phyloP scores from a whole-genome alignment of 2,329 filamentous ascomycete species.

The Exophiala phaeomuriformis region DNA sequence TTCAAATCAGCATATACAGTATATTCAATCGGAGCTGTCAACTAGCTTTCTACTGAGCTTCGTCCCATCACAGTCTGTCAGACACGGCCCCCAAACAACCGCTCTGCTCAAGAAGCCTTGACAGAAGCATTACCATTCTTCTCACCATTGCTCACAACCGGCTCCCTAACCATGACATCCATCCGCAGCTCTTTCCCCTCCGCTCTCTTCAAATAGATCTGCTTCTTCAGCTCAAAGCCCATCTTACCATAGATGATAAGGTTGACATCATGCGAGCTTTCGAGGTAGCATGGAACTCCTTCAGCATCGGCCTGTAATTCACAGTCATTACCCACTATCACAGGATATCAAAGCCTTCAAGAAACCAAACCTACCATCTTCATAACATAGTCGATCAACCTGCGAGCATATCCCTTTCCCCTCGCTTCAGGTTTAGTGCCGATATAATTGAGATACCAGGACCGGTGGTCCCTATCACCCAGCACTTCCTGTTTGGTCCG shows the following conservation, averaged over 20 bases:
- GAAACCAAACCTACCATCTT: constrained; percentile 43
- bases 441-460: constrained; percentile 78
- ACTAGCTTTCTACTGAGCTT: too few relatives aligned
- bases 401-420: constrained; percentile 64
- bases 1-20: too few relatives aligned
- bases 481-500: constrained; percentile 63
- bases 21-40: too few relatives aligned
- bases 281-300: constrained; percentile 64
- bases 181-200: constrained; percentile 47
- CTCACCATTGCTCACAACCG: constrained; percentile 29
- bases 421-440: constrained; percentile 65
- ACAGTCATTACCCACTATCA: not conserved
- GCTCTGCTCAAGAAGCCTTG: constrained; percentile 4
- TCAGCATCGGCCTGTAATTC: constrained; percentile 56
- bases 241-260: constrained; percentile 66
- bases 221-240: constrained; percentile 60
- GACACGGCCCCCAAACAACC: not conserved
- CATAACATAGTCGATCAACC: constrained; percentile 64
- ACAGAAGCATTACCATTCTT: not conserved
- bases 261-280: constrained; percentile 65
- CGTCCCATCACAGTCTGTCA: too few relatives aligned
- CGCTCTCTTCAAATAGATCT: constrained; percentile 56
- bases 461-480: constrained; percentile 57
- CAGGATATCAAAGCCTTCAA: too few relatives aligned
- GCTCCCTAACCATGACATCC: constrained; percentile 77